Evolutionary conservation across 306 rosid genomes (phyloP).

Genomic region (Macrotyloma uniflorum): DNA sequence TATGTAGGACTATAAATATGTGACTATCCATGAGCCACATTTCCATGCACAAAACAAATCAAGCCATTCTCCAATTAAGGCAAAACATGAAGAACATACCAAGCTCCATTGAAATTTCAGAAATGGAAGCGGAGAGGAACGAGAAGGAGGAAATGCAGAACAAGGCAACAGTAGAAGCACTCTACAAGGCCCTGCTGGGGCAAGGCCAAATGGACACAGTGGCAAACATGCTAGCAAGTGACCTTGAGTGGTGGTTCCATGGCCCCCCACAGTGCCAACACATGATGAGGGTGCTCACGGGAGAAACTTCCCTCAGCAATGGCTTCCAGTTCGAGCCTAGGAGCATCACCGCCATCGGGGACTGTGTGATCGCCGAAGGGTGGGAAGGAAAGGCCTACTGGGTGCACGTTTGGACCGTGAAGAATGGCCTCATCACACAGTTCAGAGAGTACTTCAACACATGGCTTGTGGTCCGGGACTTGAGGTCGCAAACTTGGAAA

Average conservation of each 20-base stretch:
- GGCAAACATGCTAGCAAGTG: conserved; percentile 62
- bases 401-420: conserved; percentile 88
- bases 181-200: conserved; percentile 66
- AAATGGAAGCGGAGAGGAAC: background rate
- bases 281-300: conserved; percentile 91
- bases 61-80: background rate
- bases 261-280: conserved; percentile 92
- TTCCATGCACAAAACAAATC: conserved; percentile 22
- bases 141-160: conserved; percentile 43
- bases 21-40: background rate
- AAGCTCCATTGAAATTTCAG: background rate
- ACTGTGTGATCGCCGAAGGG: conserved; percentile 71
- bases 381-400: conserved; percentile 94
- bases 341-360: conserved; percentile 58
- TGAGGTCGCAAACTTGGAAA: conserved; percentile 56
- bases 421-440: conserved; percentile 61
- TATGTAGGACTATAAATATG: conserved; percentile 43
- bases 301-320: conserved; percentile 47
- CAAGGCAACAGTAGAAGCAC: conserved; percentile 53
- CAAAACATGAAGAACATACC: background rate
- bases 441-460: conserved; percentile 92
- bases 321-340: conserved; percentile 80
- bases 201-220: conserved; percentile 48
- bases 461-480: conserved; percentile 84
- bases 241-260: conserved; percentile 96